Percentiles rank a stretch among this genome's conserved stretches.
These are phyloP conservation scores for Monosporascus sp. DNA, from an alignment of 2,329 filamentous ascomycete genomes.

Conservation along the genomic window DNA sequence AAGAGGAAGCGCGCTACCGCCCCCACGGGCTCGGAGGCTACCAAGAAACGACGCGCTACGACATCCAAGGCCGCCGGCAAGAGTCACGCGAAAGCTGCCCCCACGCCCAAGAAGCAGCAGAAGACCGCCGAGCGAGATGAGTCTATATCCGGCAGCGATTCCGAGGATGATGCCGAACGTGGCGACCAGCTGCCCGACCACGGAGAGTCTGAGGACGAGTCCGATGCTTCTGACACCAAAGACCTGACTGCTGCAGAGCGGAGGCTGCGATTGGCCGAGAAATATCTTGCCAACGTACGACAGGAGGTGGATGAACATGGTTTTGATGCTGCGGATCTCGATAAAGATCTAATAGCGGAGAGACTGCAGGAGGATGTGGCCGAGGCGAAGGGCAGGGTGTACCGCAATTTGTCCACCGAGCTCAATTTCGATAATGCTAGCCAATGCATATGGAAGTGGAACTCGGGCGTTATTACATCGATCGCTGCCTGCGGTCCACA, in stretches of 20 bases:
- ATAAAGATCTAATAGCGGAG: conserved; percentile 86
- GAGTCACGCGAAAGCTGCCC: conserved; percentile 35
- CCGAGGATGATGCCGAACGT: conserved; percentile 56
- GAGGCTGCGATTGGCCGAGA: conserved; percentile 79
- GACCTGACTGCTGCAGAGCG: conserved; percentile 87
- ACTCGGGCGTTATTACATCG: conserved; percentile 72
- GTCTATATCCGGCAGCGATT: conserved; percentile 82
- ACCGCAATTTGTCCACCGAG: conserved; percentile 70
- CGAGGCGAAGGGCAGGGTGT: conserved; percentile 85
- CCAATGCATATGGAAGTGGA: conserved; percentile 70
- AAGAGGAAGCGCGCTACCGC: conserved; percentile 74
- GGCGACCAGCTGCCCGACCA: conserved; percentile 34
- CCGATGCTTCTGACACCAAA: conserved; percentile 62
- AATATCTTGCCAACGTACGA: conserved; percentile 86
- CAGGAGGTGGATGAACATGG: conserved; percentile 72
- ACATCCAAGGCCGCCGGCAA: conserved; percentile 39
- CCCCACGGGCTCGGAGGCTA: conserved; percentile 35
- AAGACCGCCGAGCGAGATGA: conserved; percentile 45
- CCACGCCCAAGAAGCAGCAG: conserved; percentile 39
- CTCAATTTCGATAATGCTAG: conserved; percentile 64
- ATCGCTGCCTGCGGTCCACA: conserved; percentile 75
- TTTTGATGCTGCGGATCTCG: conserved; percentile 91
- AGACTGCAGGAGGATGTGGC: conserved; percentile 86
- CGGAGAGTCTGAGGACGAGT: conserved; percentile 41
- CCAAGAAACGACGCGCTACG: conserved; percentile 53